Base-by-base conservation (phyloP, 2,329 filamentous ascomycete species). In the Mariannaea sp. region DNA sequence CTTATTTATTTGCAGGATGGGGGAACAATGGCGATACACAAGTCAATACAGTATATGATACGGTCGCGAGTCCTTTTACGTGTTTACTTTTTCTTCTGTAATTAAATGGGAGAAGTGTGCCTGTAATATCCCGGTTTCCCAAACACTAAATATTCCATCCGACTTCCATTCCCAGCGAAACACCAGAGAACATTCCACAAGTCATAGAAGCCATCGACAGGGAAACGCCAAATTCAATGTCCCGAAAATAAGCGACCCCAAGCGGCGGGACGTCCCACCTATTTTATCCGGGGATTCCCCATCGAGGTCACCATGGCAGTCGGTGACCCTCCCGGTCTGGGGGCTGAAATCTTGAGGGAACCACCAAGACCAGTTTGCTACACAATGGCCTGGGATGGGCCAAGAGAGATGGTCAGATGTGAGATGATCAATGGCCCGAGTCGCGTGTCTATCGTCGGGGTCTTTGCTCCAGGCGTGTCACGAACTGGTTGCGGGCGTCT, bases 101-200 rank as follows among this genome's bases (percentile, higher is more conserved):
- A n/a, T n/a, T n/a, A n/a, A n/a, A n/a, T n/a, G n/a, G n/a, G n/a
- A n/a, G n/a, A n/a, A n/a, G n/a, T n/a, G n/a, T n/a, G n/a, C n/a
- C n/a, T n/a, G n/a, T n/a, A n/a, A n/a, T n/a, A n/a, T n/a, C n/a
- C n/a, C n/a, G n/a, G n/a, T n/a, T n/a, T n/a, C n/a, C n/a, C n/a
- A n/a, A n/a, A n/a, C n/a, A n/a, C n/a, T n/a, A n/a, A n/a, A n/a
- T n/a, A n/a, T n/a, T n/a, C n/a, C n/a, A n/a, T n/a, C n/a, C n/a
- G n/a, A n/a, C n/a, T n/a, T 78, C 80, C 3, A 79, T 83, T 59
- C 77, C 78, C 44, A 83, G 84, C 67, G 74, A 78, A 57, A 7
- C 71, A 74, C 43, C 67, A 73, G 5, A 64, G 64, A 45, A 65
- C 67, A 51, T 81, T 80, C 56, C 72, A 77, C 19, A 70, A 39